Base-by-base conservation (phyloP, 2,329 filamentous ascomycete genomes). In the Exophiala sideris region DNA sequence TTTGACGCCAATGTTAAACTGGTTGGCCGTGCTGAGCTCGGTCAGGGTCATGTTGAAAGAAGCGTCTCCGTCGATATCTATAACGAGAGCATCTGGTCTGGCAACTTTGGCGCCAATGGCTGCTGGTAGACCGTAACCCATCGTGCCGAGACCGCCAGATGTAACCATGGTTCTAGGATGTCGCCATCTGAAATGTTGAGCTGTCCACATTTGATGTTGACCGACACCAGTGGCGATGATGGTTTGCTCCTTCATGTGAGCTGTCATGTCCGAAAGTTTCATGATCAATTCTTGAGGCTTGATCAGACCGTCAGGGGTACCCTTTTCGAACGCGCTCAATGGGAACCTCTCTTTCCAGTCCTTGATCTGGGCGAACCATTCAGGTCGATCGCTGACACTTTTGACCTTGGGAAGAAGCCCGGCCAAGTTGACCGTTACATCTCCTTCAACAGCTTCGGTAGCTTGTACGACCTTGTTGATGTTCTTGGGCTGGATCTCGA, bases 391-490 rank as follows among this genome's bases (percentile, higher is more conserved):
- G 1, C 81, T 71, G 59, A 82, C 83, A 20, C 77, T 62, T 49
- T 89, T 73, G 18, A 96, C 74, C 49, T 83, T 77, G 9, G 92
- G 91, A 34, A 97, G 66, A 48, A 97, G 84, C 29, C 82, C 75
- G 48, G 79, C 79, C 33, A 97, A 77, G 72, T 95, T 97, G 14
- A 85, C 76, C 2, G 86, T 85, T 29, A 96, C 89, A 67, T 97
- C 92, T 55, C 94, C 94, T 74, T 96, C 92, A 14, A 97, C 86
- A 42, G 94, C 92, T 75, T 96, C 91, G 39, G 89, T 96, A 6
- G 92, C 91, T 75, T 97, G 90, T 11, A 99, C 88, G 39, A 97
- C 91, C 82, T 97, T 99, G 84, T 97, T 97, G 77, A 97, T 97
- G 79, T 99, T 97, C 85, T 99, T 99, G 65, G 94, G 92, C 87